Evolutionary conservation across 345 rosid genomes (phyloP).

Genomic region (Linum trigynum): DNA sequence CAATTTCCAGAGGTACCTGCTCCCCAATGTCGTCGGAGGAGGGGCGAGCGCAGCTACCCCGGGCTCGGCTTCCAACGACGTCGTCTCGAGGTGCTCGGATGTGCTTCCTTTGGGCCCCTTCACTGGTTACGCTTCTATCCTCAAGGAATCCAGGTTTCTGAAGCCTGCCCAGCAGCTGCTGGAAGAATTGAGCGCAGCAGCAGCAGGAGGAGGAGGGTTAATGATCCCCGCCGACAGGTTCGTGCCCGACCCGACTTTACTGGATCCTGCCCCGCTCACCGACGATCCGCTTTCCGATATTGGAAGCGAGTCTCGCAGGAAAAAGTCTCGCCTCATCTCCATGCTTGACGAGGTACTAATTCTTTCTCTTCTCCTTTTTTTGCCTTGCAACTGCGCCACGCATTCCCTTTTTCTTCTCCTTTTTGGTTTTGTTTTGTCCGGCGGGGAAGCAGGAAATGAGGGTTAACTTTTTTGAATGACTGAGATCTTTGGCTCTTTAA

Average conservation of each 20-base stretch:
- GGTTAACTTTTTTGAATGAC: too few relatives aligned
- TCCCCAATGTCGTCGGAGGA: slow-evolving; percentile 28
- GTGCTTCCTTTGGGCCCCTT: slow-evolving; percentile 59
- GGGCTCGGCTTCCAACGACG: slow-evolving; percentile 33
- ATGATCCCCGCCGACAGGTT: slow-evolving; percentile 34
- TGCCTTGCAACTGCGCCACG: too few relatives aligned
- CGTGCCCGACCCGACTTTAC: slow-evolving; percentile 37
- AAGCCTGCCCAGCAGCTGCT: slow-evolving; percentile 80
- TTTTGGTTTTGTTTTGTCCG: too few relatives aligned
- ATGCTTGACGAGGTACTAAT: slow-evolving; percentile 80
- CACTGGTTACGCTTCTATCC: slow-evolving; percentile 68
- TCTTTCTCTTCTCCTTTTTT: not conserved
- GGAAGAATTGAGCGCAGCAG: slow-evolving; percentile 68
- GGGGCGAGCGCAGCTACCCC: not conserved
- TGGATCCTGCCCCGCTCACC: slow-evolving; percentile 33
- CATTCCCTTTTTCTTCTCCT: too few relatives aligned
- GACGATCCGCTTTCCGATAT: slow-evolving; percentile 31
- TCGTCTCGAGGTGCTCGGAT: slow-evolving; percentile 34
- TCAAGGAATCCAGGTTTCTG: slow-evolving; percentile 76
- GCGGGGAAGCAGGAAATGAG: too few relatives aligned
- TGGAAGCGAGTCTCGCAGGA: slow-evolving; percentile 43
- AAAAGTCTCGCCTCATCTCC: slow-evolving; percentile 64
- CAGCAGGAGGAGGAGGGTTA: slow-evolving; percentile 22
- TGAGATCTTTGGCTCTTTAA: too few relatives aligned
- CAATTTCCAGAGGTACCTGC: slow-evolving; percentile 30